Conservation (phyloP, 2,329 filamentous ascomycete species). For the Dothistroma septosporum region DNA sequence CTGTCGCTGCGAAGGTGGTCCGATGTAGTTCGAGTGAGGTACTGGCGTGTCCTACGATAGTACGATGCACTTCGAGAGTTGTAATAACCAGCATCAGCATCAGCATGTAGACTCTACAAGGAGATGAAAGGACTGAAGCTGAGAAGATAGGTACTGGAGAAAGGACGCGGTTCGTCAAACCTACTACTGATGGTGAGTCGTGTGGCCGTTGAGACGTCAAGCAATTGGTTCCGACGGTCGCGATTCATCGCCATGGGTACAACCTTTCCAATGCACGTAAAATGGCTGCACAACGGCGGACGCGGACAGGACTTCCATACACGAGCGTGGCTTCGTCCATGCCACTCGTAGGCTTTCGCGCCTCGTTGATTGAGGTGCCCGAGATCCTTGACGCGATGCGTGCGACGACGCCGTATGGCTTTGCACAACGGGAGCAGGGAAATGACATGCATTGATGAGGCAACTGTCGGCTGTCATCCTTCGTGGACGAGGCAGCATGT, state of each 20-base stretch:
- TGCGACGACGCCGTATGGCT: neutral
- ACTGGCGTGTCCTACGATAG: neutral
- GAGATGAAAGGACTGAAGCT: neutral
- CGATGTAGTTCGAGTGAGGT: neutral
- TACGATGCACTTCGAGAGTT: neutral
- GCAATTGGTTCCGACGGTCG: neutral
- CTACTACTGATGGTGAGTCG: neutral
- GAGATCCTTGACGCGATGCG: neutral
- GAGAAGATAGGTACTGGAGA: neutral
- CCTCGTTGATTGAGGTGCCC: neutral
- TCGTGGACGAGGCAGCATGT: neutral
- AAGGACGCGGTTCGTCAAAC: neutral
- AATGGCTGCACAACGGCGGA: neutral
- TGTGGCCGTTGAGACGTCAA: neutral
- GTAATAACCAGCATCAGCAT: neutral
- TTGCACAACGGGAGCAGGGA: neutral
- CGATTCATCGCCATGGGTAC: neutral
- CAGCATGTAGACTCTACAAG: neutral
- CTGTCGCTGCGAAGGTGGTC: neutral
- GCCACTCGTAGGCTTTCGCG: neutral
- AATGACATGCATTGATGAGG: neutral
- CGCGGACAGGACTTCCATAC: neutral
- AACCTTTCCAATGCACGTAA: neutral
- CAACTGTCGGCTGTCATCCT: neutral
- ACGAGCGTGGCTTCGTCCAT: neutral